phyloP scores from a whole-genome alignment of 2,329 filamentous ascomycete genomes.

The Aureobasidium sp. region DNA sequence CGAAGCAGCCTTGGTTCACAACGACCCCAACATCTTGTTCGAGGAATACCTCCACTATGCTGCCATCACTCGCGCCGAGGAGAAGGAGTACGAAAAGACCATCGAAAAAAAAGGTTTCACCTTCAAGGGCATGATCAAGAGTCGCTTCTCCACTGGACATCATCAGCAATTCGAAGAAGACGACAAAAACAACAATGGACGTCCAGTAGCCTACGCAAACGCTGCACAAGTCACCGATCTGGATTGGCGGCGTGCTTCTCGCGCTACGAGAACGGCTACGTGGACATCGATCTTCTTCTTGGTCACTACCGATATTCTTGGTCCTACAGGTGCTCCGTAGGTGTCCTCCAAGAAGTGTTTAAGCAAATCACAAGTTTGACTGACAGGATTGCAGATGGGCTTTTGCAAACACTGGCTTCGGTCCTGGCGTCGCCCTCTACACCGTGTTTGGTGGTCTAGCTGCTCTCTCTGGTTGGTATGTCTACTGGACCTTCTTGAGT shows the following conservation, averaged over 20 bases:
- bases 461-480: conserved; percentile 17
- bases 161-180: not conserved
- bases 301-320: conserved; percentile 39
- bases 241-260: conserved; percentile 32
- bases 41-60: conserved; percentile 25
- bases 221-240: conserved; percentile 21
- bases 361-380: not conserved
- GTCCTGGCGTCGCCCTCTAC: conserved; percentile 32
- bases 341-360: not conserved
- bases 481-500: conserved; percentile 32
- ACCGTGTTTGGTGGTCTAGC: conserved; percentile 30
- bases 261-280: conserved; percentile 31
- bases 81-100: conserved; percentile 20
- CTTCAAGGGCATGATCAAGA: conserved; percentile 19
- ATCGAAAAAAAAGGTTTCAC: conserved; percentile 16
- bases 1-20: conserved; percentile 1
- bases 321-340: conserved; percentile 29
- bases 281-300: conserved; percentile 38
- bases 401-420: conserved; percentile 27
- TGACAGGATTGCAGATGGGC: conserved; percentile 21
- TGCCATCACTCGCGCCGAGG: conserved; percentile 18
- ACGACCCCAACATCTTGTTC: conserved; percentile 22
- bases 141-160: conserved; percentile 19
- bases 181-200: not conserved
- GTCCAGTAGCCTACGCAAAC: not conserved